Conservation (phyloP, 192 early-diverging fungal genomes). For the Coemansia sp. region DNA sequence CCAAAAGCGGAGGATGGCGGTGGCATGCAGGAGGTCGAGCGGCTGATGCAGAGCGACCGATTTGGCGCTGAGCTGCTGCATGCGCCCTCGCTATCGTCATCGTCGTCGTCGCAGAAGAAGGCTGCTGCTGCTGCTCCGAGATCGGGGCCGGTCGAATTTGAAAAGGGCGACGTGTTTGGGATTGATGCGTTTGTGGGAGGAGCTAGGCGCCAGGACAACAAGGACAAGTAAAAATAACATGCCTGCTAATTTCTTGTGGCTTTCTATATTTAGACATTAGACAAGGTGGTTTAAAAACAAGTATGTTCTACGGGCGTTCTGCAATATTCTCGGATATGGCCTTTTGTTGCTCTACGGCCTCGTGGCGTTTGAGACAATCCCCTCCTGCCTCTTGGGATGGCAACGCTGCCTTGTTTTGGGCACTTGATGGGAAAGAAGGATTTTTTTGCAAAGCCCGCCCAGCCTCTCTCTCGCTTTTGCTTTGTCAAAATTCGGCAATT, state of each 20-base stretch:
- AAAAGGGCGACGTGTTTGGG: slow-evolving; percentile 94
- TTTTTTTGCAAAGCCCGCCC: not conserved
- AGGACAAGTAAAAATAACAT: not conserved
- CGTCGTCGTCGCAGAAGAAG: slow-evolving; percentile 32
- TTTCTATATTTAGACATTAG: not conserved
- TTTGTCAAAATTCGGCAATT: not conserved
- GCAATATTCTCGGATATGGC: not conserved
- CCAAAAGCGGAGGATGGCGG: slow-evolving; percentile 66
- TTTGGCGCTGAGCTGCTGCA: slow-evolving; percentile 61
- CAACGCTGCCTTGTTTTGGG: not conserved
- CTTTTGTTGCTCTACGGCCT: not conserved
- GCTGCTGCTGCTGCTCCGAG: slow-evolving; percentile 51
- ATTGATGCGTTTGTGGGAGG: slow-evolving; percentile 79
- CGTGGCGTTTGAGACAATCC: slow-evolving; percentile 2
- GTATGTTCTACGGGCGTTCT: not conserved
- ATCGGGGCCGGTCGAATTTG: slow-evolving; percentile 91
- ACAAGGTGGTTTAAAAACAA: not conserved
- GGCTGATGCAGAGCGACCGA: slow-evolving; percentile 64
- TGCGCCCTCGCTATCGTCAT: no score
- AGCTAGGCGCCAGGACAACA: slow-evolving; percentile 54
- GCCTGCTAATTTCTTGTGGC: not conserved
- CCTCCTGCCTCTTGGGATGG: not conserved
- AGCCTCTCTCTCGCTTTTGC: no score
- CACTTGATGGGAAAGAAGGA: no score
- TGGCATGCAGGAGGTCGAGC: slow-evolving; percentile 55